phyloP scores from a whole-genome alignment of 1,139 yeast genomes.

The Protomyces pachydermus region DNA sequence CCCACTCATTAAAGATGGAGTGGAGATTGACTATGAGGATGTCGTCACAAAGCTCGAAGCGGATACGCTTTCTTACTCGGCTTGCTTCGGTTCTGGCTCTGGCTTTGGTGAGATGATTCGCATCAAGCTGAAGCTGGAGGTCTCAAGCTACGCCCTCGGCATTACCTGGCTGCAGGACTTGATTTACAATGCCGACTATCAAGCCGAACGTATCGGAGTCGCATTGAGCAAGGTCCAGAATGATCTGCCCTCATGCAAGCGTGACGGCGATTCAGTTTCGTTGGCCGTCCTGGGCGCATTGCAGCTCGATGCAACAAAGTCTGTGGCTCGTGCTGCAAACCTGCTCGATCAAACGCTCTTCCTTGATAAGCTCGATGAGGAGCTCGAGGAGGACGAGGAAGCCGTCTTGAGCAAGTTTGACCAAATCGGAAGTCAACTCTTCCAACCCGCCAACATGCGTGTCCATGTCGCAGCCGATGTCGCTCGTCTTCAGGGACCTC shows the following conservation, averaged over 20 bases:
- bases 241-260: constrained; percentile 69
- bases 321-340: constrained; percentile 66
- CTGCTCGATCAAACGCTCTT: constrained; percentile 58
- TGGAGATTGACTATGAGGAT: constrained; percentile 59
- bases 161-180: constrained; percentile 71
- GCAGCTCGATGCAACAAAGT: constrained; percentile 44
- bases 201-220: constrained; percentile 63
- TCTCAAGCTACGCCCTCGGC: constrained; percentile 59
- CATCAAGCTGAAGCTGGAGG: constrained; percentile 58
- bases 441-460: constrained; percentile 58
- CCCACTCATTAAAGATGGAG: constrained; percentile 65
- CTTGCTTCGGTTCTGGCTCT: constrained; percentile 55
- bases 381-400: constrained; percentile 49
- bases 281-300: constrained; percentile 56
- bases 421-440: constrained; percentile 52
- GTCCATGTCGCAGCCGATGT: constrained; percentile 70
- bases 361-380: constrained; percentile 48
- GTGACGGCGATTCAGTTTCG: constrained; percentile 72
- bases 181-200: constrained; percentile 63
- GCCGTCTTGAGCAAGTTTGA: constrained; percentile 54
- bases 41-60: constrained; percentile 68
- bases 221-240: constrained; percentile 70
- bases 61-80: constrained; percentile 53
- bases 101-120: constrained; percentile 58
- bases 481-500: constrained; percentile 48